These are phyloP conservation scores for Talaromyces islandicus DNA, from an alignment of 2,329 filamentous ascomycete species.

Conservation along the genomic window DNA sequence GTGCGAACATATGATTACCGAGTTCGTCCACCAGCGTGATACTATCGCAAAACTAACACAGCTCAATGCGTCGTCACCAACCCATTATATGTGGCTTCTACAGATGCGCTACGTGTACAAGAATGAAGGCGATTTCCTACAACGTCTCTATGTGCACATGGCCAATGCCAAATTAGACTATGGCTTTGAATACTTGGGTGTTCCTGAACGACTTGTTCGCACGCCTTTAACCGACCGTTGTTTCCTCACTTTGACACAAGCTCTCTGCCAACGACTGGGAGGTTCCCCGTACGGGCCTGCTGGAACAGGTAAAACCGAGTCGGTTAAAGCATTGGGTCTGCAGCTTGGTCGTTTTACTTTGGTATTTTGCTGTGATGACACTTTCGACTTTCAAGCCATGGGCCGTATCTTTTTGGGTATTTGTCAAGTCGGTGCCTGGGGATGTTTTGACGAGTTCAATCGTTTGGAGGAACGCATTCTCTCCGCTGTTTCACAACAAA, in stretches of 20 bases:
- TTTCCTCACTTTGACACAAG: conserved; percentile 96
- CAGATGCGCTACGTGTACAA: conserved; percentile 96
- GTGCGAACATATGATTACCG: conserved; percentile 97
- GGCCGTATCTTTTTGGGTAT: conserved; percentile 98
- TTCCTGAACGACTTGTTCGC: conserved; percentile 90
- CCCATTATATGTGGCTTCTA: conserved; percentile 86
- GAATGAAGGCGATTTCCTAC: conserved; percentile 70
- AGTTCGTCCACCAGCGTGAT: conserved; percentile 96
- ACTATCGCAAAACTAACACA: conserved; percentile 80
- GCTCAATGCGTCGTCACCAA: conserved; percentile 65
- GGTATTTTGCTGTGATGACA: conserved; percentile 99
- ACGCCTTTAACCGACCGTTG: conserved; percentile 97
- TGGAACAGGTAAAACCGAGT: conserved; percentile 98
- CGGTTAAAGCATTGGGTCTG: conserved; percentile 93
- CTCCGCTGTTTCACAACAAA: conserved; percentile 96
- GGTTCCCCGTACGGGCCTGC: conserved; percentile 96
- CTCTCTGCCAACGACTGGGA: conserved; percentile 86
- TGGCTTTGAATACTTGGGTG: conserved; percentile 95
- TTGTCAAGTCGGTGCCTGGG: conserved; percentile 98
- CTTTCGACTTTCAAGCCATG: conserved; percentile 99
- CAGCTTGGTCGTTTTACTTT: conserved; percentile 96
- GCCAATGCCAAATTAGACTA: conserved; percentile 94
- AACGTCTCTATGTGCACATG: conserved; percentile 88
- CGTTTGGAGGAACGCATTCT: conserved; percentile 95
- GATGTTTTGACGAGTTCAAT: conserved; percentile 99